phyloP scores from a whole-genome alignment of 306 rosid genomes.

The Dryas alaskensis region DNA sequence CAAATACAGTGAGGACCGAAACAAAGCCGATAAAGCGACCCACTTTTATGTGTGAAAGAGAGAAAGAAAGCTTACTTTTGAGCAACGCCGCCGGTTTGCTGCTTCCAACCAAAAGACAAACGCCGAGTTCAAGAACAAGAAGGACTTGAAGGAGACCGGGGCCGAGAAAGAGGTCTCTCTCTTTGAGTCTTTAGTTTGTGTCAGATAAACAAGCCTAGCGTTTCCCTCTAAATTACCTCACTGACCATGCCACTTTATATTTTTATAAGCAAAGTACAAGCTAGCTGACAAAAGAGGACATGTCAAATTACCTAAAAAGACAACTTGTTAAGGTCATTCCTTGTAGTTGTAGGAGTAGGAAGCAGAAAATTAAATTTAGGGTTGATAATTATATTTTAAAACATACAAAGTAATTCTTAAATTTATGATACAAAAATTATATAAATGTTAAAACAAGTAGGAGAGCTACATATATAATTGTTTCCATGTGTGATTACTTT shows the following conservation, averaged over 20 bases:
- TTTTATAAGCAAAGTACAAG: neutral
- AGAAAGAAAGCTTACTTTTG: neutral
- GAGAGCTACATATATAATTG: too few relatives aligned
- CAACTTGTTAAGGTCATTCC: neutral
- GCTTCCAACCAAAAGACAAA: conserved; percentile 30
- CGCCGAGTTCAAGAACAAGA: conserved; percentile 23
- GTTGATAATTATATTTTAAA: too few relatives aligned
- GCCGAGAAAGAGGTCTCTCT: conserved; percentile 16
- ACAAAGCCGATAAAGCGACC: neutral
- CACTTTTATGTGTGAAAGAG: neutral
- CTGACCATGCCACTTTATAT: conserved; percentile 9
- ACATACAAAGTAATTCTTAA: too few relatives aligned
- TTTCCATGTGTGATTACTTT: too few relatives aligned
- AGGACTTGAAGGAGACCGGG: conserved; percentile 21
- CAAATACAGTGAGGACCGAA: neutral
- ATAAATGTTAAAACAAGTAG: too few relatives aligned
- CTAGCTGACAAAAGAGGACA: neutral
- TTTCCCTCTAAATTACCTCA: conserved; percentile 24
- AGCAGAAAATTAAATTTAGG: too few relatives aligned
- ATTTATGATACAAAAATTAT: too few relatives aligned
- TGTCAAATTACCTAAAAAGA: neutral
- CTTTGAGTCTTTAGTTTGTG: neutral
- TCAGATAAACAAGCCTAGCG: conserved; percentile 22
- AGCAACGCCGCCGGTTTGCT: conserved; percentile 40
- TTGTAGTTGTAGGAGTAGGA: too few relatives aligned